Conservation (phyloP, 2,329 filamentous ascomycete species). For the Colletotrichum lini region DNA sequence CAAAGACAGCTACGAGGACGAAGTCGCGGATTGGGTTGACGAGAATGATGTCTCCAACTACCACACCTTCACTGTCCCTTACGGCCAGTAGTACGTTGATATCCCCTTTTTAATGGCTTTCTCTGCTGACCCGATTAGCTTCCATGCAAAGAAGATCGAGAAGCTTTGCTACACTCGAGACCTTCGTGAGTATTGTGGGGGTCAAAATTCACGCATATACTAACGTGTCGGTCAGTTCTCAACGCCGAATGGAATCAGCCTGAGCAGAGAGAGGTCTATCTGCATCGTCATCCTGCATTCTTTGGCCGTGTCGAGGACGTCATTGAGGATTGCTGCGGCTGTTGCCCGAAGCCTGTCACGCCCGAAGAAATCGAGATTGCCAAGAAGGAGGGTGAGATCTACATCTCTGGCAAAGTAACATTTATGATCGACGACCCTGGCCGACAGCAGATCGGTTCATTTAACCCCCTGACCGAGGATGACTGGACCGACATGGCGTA, state of each 20-base stretch:
- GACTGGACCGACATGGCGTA: conserved; percentile 96
- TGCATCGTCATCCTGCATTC: conserved; percentile 89
- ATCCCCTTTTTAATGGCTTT: neutral
- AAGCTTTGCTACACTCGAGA: conserved; percentile 87
- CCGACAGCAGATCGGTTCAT: conserved; percentile 78
- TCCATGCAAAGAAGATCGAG: conserved; percentile 80
- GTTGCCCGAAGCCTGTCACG: conserved; percentile 78
- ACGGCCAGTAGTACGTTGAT: conserved; percentile 62
- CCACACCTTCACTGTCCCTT: conserved; percentile 81
- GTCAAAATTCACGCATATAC: neutral
- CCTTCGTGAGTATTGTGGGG: conserved; percentile 60
- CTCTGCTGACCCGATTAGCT: conserved; percentile 47
- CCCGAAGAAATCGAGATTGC: conserved; percentile 80
- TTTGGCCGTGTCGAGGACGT: conserved; percentile 84
- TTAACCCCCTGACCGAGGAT: conserved; percentile 84
- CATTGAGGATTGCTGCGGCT: conserved; percentile 85
- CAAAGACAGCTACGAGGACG: conserved; percentile 83
- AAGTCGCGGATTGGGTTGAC: conserved; percentile 86
- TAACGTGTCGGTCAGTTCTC: conserved; percentile 61
- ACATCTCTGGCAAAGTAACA: conserved; percentile 79
- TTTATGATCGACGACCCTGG: conserved; percentile 89
- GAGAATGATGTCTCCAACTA: conserved; percentile 85
- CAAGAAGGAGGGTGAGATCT: conserved; percentile 80
- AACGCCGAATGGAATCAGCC: conserved; percentile 90
- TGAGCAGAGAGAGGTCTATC: conserved; percentile 80